A percentile compares a stretch with the other conserved stretches of the same genome.
Conservation (phyloP, 1,284 basidiomycete species). For the Cutaneotrichosporon spelunceum region DNA sequence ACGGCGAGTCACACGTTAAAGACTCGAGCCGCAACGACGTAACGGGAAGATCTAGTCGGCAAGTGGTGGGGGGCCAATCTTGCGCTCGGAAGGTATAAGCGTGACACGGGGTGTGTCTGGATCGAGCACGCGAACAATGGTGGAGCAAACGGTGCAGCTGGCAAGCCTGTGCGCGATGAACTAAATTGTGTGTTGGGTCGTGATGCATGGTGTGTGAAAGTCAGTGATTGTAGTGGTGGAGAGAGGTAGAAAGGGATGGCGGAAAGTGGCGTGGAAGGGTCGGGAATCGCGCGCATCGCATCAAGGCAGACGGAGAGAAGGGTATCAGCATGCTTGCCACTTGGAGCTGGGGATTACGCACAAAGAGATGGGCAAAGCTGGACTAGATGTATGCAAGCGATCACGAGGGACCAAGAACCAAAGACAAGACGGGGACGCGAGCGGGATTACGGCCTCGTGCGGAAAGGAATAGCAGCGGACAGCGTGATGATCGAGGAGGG, state of each 20-base stretch:
- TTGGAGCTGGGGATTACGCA: background rate
- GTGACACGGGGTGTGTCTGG: background rate
- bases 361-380: slow-evolving; percentile 4
- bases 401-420: background rate
- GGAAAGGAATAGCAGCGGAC: background rate
- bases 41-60: background rate
- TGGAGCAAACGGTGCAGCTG: background rate
- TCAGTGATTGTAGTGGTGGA: background rate
- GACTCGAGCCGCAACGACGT: background rate
- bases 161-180: background rate
- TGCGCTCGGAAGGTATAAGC: background rate
- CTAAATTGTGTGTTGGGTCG: background rate
- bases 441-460: background rate
- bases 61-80: background rate
- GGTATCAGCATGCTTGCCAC: background rate
- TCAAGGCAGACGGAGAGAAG: background rate
- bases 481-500: background rate
- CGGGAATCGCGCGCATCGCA: background rate
- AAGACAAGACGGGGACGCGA: background rate
- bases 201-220: background rate
- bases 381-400: background rate
- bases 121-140: background rate
- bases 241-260: background rate
- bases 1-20: background rate
- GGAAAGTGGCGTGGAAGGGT: slow-evolving; percentile 1